Base-by-base conservation (phyloP, 2,329 filamentous ascomycete species). In the Pleoardoris graminearum region DNA sequence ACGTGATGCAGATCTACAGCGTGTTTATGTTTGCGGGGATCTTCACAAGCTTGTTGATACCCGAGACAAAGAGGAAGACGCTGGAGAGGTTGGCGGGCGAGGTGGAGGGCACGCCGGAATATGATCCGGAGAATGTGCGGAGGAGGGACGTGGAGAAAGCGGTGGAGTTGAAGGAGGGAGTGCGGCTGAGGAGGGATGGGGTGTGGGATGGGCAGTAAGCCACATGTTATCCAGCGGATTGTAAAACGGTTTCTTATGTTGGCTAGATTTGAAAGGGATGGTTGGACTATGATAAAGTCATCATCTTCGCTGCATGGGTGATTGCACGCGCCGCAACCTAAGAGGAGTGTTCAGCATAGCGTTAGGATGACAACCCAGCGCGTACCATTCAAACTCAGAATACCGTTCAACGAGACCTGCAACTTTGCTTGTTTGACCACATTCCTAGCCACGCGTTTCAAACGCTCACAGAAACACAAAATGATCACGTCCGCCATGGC, bases 1-100 rank as follows among this genome's bases (percentile, higher is more conserved):
- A 87, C 52, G 80, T 91, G 35, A 85, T 91, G 76, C 80, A 89
- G 68, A 86, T 91, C 36, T 90, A 89, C 70, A 86, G 87, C 0
- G 78, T 89, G 14, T 91, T 91, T 76, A 91, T 91, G 89, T 76
- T 91, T 5, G 81, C 81, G 45, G 89, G 89, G 39, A 80, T 82
- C 23, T 74, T 89, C 33, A 82, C 84, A 2, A 85, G 85, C 0
- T 75, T 91, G 6, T 74, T 91, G 23, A 84, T 91, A 29, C 87
- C 87, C 0, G 89, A 91, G 75, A 91, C 87, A 0, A 91, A 88
- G 75, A 81, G 87, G 1, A 80, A 85, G 70, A 91, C 88, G 0
- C 77, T 94, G 36, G 90, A 91, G 68, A 82, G 86, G 58, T 75
- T 90, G 17, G 82, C 85, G 0, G 86, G 85, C 1, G 87, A 90